These are phyloP conservation scores for Trichoderma afroharzianum DNA, from an alignment of 2,329 filamentous ascomycete species.

Conservation along the genomic window DNA sequence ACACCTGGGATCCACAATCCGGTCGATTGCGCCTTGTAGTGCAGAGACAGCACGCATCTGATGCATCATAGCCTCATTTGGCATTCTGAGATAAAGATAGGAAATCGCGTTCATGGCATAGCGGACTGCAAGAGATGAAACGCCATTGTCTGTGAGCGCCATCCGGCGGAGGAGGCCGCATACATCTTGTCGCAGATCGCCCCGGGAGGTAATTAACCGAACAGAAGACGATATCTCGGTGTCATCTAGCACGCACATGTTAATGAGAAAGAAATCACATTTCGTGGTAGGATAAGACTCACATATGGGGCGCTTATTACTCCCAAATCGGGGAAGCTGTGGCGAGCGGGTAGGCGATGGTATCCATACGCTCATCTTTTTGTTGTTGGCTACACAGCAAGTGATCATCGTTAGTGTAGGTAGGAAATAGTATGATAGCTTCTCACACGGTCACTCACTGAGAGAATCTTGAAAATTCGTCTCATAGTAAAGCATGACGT, in stretches of 20 bases:
- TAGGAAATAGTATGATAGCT: neutral
- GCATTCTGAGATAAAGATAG: conserved; percentile 1
- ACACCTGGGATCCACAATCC: neutral
- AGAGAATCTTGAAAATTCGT: neutral
- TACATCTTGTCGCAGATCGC: conserved; percentile 14
- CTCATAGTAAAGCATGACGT: conserved; percentile 9
- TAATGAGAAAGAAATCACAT: neutral
- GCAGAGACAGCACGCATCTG: conserved; percentile 12
- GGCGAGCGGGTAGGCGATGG: neutral
- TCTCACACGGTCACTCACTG: neutral
- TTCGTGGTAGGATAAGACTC: neutral
- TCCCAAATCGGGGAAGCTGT: conserved; percentile 5
- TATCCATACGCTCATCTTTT: neutral
- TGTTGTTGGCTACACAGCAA: neutral
- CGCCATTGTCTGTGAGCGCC: conserved; percentile 11
- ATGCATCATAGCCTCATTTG: conserved; percentile 1
- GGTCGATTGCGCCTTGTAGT: neutral
- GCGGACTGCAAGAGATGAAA: conserved; percentile 15
- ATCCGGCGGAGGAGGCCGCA: conserved; percentile 12
- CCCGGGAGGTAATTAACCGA: conserved; percentile 14
- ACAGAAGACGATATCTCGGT: conserved; percentile 6
- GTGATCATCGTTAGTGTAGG: neutral
- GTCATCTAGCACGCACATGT: neutral
- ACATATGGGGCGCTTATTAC: neutral
- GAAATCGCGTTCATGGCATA: conserved; percentile 17